These are phyloP conservation scores for Xerophyta viscosa DNA, from an alignment of 106 monocot species.

Conservation along the genomic window DNA sequence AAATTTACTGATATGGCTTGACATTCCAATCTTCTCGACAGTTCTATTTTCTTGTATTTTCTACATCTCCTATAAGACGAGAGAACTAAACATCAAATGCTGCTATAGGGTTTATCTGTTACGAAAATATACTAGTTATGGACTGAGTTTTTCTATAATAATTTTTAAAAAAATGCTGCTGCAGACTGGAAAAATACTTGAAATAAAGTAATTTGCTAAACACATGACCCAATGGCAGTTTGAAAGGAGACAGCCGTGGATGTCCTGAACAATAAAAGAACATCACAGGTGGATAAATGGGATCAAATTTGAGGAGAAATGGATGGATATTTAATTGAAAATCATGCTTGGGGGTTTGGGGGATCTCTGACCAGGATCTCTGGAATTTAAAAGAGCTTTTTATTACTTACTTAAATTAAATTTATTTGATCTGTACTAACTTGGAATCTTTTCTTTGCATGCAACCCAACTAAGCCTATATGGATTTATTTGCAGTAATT, in stretches of 20 bases:
- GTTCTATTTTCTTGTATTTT: not conserved
- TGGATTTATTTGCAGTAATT: not conserved
- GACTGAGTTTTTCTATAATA: no score
- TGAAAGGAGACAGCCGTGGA: conserved; percentile 31
- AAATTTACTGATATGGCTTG: no score
- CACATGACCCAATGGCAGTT: conserved; percentile 17
- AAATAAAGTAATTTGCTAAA: conserved; percentile 9
- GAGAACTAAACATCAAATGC: no score
- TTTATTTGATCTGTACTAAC: not conserved
- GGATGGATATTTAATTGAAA: conserved; percentile 4
- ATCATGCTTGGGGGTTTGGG: conserved; percentile 3
- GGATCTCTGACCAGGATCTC: conserved; percentile 5
- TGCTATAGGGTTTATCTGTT: conserved; percentile 12
- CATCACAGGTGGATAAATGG: not conserved
- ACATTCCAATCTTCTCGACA: conserved; percentile 18
- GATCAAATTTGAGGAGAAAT: conserved; percentile 4
- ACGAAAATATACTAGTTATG: no score
- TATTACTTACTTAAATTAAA: no score
- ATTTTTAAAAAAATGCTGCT: conserved; percentile 13
- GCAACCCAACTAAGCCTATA: not conserved
- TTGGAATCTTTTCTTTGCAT: conserved; percentile 1
- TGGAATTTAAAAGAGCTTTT: not conserved
- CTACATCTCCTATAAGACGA: not conserved
- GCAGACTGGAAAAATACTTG: conserved; percentile 19
- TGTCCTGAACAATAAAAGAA: conserved; percentile 3